phyloP scores from a whole-genome alignment of 2,329 filamentous ascomycete genomes.

The Ascochyta rabiei region DNA sequence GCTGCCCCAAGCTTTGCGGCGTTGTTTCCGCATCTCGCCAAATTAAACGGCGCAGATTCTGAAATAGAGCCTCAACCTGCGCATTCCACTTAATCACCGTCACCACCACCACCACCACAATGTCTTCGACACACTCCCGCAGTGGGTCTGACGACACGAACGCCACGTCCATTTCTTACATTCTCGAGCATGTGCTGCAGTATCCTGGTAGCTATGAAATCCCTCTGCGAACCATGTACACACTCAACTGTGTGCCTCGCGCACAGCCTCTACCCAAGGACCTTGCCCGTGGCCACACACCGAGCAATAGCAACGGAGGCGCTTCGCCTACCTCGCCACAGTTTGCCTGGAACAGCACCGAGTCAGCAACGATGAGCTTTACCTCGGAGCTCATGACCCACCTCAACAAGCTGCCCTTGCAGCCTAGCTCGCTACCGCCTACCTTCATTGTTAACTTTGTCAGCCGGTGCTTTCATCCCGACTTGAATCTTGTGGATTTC shows the following conservation, averaged over 20 bases:
- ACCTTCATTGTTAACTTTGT: constrained; percentile 68
- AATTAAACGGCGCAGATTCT: constrained; percentile 16
- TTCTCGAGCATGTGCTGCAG: constrained; percentile 57
- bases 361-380: constrained; percentile 53
- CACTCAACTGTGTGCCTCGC: constrained; percentile 65
- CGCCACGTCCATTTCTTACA: constrained; percentile 42
- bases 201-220: constrained; percentile 70
- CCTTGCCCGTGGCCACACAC: constrained; percentile 41
- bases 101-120: constrained; percentile 15
- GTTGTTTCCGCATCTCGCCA: constrained; percentile 12
- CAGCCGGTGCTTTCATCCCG: constrained; percentile 62
- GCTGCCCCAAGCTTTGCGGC: constrained; percentile 16
- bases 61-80: background rate
- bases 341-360: constrained; percentile 42
- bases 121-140: constrained; percentile 47
- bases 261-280: constrained; percentile 47
- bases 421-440: constrained; percentile 67
- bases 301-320: constrained; percentile 45
- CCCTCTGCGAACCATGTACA: constrained; percentile 71
- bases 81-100: constrained; percentile 1
- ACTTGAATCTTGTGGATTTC: constrained; percentile 66
- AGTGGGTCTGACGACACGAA: constrained; percentile 46
- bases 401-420: constrained; percentile 63
- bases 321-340: constrained; percentile 40
- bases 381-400: constrained; percentile 60